Base-by-base conservation (phyloP, 441 rosid genomes). In the Erodium chrysanthum region DNA sequence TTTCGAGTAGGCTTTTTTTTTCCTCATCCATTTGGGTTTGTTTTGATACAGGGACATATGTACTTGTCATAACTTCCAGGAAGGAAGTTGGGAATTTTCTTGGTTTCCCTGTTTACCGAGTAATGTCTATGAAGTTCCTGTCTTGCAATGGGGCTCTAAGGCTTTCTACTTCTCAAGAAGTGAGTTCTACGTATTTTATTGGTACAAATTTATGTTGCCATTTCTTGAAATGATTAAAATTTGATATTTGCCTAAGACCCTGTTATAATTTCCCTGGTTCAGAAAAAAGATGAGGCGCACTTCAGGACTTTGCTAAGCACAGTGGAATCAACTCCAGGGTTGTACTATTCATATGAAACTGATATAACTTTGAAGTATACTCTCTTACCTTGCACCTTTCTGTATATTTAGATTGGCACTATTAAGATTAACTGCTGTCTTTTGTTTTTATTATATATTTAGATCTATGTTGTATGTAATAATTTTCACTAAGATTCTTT, bases 321-420 rank as follows among this genome's bases (percentile, higher is more conserved):
- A 60, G 90, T 94, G 70, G 96, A 91, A 83, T 75, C 84, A 69
- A 84, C 88, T 58, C 97, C 98, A 5, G 98, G 97, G 71, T 78
- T 94, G 80, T 89, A 91, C 82, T 91, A 76, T 74, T 94, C 98
- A n/a, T 94, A 89, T 64, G 88, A 82, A 73, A 86, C 94, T 14
- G 98, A 94, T 84, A 77, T 94, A 68, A 91, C 98, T 56, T 70
- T 94, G 74, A 91, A 94, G 98, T 91, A 91, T 79, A 75, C 62
- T 70, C 72, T 77, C 56, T 50, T 60, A 20, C 61, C 20, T 31
- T 68, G 23, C 33, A 33, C 44, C 68, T 20, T 70, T 65, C 31
- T 66, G 23, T 68, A 59, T 66, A 50, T 29, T 37, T 52, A 33
- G 67, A 35, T 58, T 35, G 22, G 46, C 54, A 2, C 35, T 18